Evolutionary conservation across 2,329 filamentous ascomycete species (phyloP).

Genomic region (Epichloe gansuensis): DNA sequence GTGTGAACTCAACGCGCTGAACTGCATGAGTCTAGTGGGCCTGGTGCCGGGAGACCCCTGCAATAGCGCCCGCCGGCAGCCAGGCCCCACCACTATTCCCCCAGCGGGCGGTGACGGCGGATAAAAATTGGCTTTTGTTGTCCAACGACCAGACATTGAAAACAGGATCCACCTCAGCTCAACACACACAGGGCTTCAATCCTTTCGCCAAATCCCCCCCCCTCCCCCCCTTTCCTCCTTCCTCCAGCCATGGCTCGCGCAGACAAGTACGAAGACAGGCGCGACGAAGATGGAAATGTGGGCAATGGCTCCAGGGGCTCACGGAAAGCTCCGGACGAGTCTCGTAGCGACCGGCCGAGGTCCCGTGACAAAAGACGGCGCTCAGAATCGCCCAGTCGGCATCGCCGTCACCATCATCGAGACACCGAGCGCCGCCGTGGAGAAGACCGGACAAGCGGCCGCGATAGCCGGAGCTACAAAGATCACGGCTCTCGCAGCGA

Average conservation of each 20-base stretch:
- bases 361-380: conserved; percentile 20
- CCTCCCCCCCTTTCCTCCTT: not conserved
- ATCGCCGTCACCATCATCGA: conserved; percentile 9
- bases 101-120: not conserved
- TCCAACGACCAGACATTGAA: too few species aligned
- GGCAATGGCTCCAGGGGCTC: conserved; percentile 11
- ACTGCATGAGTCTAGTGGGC: too few species aligned
- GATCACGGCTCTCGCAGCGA: conserved; percentile 22
- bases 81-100: too few species aligned
- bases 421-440: conserved; percentile 14
- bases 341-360: conserved; percentile 15
- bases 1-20: too few species aligned
- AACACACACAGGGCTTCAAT: not conserved
- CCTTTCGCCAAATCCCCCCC: not conserved
- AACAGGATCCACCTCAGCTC: not conserved
- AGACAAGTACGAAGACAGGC: conserved; percentile 11
- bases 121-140: not conserved
- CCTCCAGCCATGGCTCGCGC: conserved; percentile 16
- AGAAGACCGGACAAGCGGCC: conserved; percentile 6
- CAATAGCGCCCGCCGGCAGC: too few species aligned
- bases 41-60: too few species aligned
- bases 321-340: conserved; percentile 11
- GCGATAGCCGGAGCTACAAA: conserved; percentile 10
- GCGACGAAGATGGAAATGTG: conserved; percentile 4
- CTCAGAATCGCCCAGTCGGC: conserved; percentile 15